These are phyloP conservation scores for Solanum rostratum DNA, from an alignment of 257 asterid species.

Conservation along the genomic window DNA sequence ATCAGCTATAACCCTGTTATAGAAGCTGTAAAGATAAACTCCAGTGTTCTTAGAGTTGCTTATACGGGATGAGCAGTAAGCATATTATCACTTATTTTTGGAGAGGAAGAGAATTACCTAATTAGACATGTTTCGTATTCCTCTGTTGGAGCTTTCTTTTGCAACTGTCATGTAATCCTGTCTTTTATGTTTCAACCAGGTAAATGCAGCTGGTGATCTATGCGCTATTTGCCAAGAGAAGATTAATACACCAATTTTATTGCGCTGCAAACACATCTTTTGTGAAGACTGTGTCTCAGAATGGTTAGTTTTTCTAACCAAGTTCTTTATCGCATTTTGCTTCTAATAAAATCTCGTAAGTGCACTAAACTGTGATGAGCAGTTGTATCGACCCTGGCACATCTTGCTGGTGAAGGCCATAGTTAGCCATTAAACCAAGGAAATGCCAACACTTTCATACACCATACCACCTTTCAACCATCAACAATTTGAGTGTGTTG, in stretches of 20 bases:
- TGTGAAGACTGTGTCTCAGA: constrained; percentile 77
- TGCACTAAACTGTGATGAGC: neutral
- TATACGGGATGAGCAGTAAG: neutral
- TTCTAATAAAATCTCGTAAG: neutral
- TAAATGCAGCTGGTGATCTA: constrained; percentile 53
- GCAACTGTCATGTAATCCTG: constrained; percentile 2
- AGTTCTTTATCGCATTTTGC: too few relatives aligned
- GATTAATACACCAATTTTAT: constrained; percentile 49
- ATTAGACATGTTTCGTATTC: neutral
- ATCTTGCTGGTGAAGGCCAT: neutral
- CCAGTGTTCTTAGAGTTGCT: neutral
- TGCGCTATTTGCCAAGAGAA: constrained; percentile 78
- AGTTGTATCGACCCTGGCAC: neutral
- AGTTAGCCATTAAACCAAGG: neutral
- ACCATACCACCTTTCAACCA: neutral
- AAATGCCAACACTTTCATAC: neutral
- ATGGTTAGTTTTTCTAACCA: too few relatives aligned
- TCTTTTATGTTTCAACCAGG: constrained; percentile 18
- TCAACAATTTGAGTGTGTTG: neutral
- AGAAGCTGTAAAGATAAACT: neutral
- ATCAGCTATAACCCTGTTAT: neutral
- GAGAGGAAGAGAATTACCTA: neutral
- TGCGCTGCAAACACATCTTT: constrained; percentile 59
- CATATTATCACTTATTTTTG: neutral
- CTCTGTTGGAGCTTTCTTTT: neutral